Conservation (phyloP, 2,329 filamentous ascomycete genomes). For the Talaromyces albobiverticillius region DNA sequence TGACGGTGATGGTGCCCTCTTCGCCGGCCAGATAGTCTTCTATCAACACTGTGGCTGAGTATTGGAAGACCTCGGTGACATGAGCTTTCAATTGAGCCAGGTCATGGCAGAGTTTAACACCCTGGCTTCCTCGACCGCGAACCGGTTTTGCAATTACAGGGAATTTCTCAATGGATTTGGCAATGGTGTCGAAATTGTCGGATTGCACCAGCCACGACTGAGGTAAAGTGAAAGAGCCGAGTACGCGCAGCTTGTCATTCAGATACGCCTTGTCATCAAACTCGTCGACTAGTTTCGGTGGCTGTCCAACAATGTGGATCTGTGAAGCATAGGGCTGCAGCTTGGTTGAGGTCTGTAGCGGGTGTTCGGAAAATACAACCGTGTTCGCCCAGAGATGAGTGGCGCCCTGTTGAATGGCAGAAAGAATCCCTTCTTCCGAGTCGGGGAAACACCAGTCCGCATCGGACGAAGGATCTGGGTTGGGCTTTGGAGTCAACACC, state of each 20-base stretch:
- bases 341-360: conserved; percentile 42
- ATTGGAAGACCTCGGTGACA: conserved; percentile 30
- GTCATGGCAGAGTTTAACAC: conserved; percentile 46
- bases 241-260: conserved; percentile 41
- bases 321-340: conserved; percentile 29
- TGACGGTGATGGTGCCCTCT: conserved; percentile 52
- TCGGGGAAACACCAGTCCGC: conserved; percentile 45
- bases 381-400: conserved; percentile 54
- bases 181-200: conserved; percentile 13
- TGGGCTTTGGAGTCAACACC: conserved; percentile 30
- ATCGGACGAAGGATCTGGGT: conserved; percentile 29
- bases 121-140: conserved; percentile 49
- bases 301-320: conserved; percentile 46
- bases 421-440: conserved; percentile 41
- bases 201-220: conserved; percentile 32
- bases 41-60: conserved; percentile 41
- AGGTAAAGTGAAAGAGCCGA: conserved; percentile 41
- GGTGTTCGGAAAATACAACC: conserved; percentile 49
- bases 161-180: conserved; percentile 21
- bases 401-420: conserved; percentile 39
- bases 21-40: conserved; percentile 50
- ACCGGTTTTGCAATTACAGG: conserved; percentile 51
- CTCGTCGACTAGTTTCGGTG: conserved; percentile 45
- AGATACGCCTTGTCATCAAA: conserved; percentile 53
- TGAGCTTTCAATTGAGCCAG: conserved; percentile 34